phyloP scores from a whole-genome alignment of 1,284 basidiomycete species.

The Anthracocystis setariae region DNA sequence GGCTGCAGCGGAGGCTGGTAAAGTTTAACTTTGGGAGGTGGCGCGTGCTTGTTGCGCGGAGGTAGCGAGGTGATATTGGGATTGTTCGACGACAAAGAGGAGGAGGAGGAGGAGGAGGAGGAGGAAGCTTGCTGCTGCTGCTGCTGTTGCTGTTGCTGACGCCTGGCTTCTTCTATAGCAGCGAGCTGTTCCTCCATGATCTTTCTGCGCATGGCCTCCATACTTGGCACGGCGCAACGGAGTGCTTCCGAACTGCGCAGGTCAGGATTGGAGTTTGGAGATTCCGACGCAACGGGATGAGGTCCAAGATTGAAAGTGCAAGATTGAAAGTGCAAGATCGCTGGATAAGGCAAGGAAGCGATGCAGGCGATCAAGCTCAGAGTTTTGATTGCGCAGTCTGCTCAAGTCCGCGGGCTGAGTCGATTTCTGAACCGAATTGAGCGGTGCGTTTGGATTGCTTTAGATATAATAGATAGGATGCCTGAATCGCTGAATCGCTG shows the following conservation, averaged over 20 bases:
- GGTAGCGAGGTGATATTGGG: slow-evolving; percentile 36
- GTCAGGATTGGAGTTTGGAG: neutral
- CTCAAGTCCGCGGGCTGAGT: neutral
- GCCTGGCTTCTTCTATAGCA: slow-evolving; percentile 28
- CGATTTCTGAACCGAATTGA: neutral
- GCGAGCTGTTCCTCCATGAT: slow-evolving; percentile 50
- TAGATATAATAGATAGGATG: no score
- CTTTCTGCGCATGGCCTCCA: slow-evolving; percentile 52
- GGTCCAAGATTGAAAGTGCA: no score
- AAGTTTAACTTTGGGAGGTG: slow-evolving; percentile 50
- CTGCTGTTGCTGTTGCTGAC: slow-evolving; percentile 24
- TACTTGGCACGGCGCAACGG: neutral
- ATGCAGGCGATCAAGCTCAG: no score
- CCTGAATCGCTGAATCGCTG: no score
- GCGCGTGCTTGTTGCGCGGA: slow-evolving; percentile 45
- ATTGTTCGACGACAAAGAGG: slow-evolving; percentile 9
- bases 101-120: slow-evolving; percentile 11
- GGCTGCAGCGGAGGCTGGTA: slow-evolving; percentile 39
- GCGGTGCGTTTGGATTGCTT: no score
- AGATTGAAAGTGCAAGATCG: no score
- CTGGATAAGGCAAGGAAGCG: no score
- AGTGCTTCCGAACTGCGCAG: neutral
- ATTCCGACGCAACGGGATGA: no score
- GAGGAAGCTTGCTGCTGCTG: no score
- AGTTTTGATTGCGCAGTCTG: no score